Percentiles rank a stretch among this genome's conserved stretches.
These are phyloP conservation scores for Haplosporangium sp. DNA, from an alignment of 371 early-diverging fungal species.

Conservation along the genomic window DNA sequence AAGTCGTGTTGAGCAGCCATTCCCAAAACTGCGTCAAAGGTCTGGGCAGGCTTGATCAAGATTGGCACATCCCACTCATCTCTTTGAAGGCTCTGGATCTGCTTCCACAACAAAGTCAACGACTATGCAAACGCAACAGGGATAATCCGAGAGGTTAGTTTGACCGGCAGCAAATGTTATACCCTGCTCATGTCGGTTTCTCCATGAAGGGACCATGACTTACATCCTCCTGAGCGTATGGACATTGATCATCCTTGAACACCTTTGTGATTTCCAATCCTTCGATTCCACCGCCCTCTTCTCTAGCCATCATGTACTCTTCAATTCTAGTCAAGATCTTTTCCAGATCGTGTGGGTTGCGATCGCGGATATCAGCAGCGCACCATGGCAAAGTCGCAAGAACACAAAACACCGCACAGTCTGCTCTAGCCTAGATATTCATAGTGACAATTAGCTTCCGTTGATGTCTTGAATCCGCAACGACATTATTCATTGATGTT, in stretches of 20 bases:
- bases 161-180: background rate
- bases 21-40: slow-evolving; percentile 67
- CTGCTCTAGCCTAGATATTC: slow-evolving; percentile 65
- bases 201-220: slow-evolving; percentile 15
- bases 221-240: slow-evolving; percentile 69
- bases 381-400: slow-evolving; percentile 83
- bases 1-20: slow-evolving; percentile 75
- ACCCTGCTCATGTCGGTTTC: too few relatives aligned
- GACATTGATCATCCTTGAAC: slow-evolving; percentile 62
- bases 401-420: slow-evolving; percentile 78
- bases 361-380: slow-evolving; percentile 59
- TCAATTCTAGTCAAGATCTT: slow-evolving; percentile 66
- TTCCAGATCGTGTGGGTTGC: slow-evolving; percentile 69
- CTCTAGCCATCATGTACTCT: slow-evolving; percentile 71
- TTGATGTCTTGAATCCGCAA: background rate
- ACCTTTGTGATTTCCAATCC: slow-evolving; percentile 64
- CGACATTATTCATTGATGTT: too few relatives aligned
- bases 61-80: slow-evolving; percentile 75
- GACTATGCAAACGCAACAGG: slow-evolving; percentile 54
- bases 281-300: slow-evolving; percentile 51
- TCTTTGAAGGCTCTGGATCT: slow-evolving; percentile 66
- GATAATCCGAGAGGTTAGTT: background rate
- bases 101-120: slow-evolving; percentile 76
- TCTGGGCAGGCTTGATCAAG: slow-evolving; percentile 66
- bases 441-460: background rate